Percentiles rank a stretch among this genome's conserved stretches.
Conservation (phyloP, 345 rosid species). For the Salix viminalis region DNA sequence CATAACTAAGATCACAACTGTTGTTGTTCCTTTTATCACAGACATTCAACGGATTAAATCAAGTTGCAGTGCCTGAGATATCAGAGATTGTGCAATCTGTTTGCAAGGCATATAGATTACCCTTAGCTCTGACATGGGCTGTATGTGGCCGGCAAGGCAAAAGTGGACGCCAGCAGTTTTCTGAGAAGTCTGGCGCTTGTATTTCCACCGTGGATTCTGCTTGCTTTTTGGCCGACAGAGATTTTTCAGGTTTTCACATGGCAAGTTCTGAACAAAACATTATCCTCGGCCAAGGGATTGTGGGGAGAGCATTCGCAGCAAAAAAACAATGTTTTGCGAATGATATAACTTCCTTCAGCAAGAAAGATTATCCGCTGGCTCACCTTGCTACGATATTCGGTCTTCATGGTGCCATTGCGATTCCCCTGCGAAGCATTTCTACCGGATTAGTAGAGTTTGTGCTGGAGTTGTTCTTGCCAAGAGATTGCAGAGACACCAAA, state of each 20-base stretch:
- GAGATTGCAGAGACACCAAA: conserved; percentile 39
- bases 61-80: conserved; percentile 51
- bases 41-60: conserved; percentile 39
- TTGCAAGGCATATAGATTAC: conserved; percentile 50
- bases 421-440: conserved; percentile 48
- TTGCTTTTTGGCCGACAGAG: conserved; percentile 44
- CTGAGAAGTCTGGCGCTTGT: conserved; percentile 46
- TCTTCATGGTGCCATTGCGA: conserved; percentile 59
- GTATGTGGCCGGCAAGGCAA: conserved; percentile 49
- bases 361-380: conserved; percentile 60
- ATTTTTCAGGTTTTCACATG: conserved; percentile 38
- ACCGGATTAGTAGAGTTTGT: conserved; percentile 51
- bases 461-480: conserved; percentile 71
- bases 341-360: conserved; percentile 51
- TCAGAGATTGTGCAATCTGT: conserved; percentile 42
- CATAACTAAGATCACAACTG: conserved; percentile 17
- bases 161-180: conserved; percentile 56
- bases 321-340: conserved; percentile 52
- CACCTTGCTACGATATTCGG: conserved; percentile 71
- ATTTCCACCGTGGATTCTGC: conserved; percentile 61
- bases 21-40: conserved; percentile 30
- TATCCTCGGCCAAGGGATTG: conserved; percentile 61
- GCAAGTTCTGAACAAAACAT: conserved; percentile 80
- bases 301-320: conserved; percentile 59
- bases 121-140: conserved; percentile 80